Base-by-base conservation (phyloP, 768 basidiomycete species). In the Auricularia sp. region DNA sequence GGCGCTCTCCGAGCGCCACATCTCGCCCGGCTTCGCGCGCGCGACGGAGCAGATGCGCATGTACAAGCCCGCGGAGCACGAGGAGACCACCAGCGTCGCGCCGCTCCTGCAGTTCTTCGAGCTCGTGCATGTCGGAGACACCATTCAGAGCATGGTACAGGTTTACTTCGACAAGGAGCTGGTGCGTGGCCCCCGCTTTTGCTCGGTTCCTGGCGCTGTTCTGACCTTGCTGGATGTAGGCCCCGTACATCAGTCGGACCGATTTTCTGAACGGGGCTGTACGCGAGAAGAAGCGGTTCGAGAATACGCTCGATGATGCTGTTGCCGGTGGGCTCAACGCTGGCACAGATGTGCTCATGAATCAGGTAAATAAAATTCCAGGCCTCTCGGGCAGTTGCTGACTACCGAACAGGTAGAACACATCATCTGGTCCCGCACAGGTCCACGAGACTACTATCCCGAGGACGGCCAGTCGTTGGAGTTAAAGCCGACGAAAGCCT, bases 151-250 rank as follows among this genome's bases (percentile, higher is more conserved):
- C 18, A 98, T 98, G 86, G 86, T 97, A 5, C 94, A 99, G 69
- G 97, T 98, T 1, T 99, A 95, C 74, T 99, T 96, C 71, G 97
- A 98, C 72, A 95, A 95, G 71, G 96, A 97, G 70, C 77, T 98
- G 76, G 92, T 90, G 67, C 33, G 87, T 73, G 0, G 29, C 29
- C 29, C 29, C 29, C 29, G 29, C 29, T 29, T 4, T 3, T 1
- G 1, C 14, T 56, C 66, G 58, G 45, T 21, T 64, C 34, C 56
- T n/a, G 35, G 61, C 36, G 29, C 54, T 35, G 54, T 13, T 8
- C 54, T n/a, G 39, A 64, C 13, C 13, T 62, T 54, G 29, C 65
- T 54, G 3, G 3, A 29, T 18, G 3, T 64, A 93, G 92, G 86
- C 89, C 0, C 85, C 82, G 1, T 90, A 95, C 70, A 95, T 99